phyloP scores from a whole-genome alignment of 257 asterid species.

The Solanum acaule region DNA sequence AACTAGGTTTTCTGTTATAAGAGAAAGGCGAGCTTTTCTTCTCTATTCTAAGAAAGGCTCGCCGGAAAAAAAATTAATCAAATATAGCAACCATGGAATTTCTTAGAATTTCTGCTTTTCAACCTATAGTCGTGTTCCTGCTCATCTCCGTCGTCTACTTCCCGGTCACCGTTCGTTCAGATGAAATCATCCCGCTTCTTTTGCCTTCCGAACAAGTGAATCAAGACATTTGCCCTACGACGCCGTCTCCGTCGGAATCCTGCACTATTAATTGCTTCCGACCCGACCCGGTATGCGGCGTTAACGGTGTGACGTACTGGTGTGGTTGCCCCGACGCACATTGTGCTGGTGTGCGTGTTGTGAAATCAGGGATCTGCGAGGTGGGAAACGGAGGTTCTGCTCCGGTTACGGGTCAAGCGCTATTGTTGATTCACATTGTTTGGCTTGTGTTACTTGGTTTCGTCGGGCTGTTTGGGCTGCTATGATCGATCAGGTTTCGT shows the following conservation, averaged over 20 bases:
- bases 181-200: slow-evolving; percentile 6
- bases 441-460: slow-evolving; percentile 85
- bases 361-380: slow-evolving; percentile 63
- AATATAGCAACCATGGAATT: background rate
- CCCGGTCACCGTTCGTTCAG: slow-evolving; percentile 41
- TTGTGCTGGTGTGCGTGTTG: slow-evolving; percentile 74
- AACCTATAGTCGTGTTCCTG: background rate
- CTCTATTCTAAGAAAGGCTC: background rate
- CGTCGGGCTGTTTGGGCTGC: slow-evolving; percentile 70
- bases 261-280: slow-evolving; percentile 89
- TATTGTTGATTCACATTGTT: slow-evolving; percentile 78
- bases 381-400: slow-evolving; percentile 85
- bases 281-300: slow-evolving; percentile 91
- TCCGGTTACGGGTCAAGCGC: slow-evolving; percentile 73
- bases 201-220: slow-evolving; percentile 39
- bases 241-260: slow-evolving; percentile 8
- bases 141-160: slow-evolving; percentile 17
- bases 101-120: background rate
- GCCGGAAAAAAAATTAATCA: background rate
- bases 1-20: background rate
- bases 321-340: slow-evolving; percentile 95
- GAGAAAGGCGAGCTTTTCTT: background rate
- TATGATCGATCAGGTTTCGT: slow-evolving; percentile 27
- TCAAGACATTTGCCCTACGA: slow-evolving; percentile 35
- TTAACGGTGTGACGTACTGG: slow-evolving; percentile 85